Conservation (phyloP, 2,329 filamentous ascomycete genomes). For the Westerdykella aurantiaca region DNA sequence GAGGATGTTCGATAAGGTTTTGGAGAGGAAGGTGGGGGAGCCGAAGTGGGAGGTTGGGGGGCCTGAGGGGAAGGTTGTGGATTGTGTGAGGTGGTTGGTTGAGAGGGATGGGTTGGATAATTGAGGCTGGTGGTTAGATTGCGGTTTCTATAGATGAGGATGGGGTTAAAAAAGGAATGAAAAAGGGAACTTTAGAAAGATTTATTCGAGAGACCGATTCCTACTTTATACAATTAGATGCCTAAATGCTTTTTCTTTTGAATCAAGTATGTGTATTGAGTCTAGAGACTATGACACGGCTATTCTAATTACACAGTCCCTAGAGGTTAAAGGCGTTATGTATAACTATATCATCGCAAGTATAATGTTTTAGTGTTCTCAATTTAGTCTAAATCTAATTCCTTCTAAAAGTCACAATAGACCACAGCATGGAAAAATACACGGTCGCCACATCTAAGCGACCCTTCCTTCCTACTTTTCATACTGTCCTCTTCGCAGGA, state of each 20-base stretch:
- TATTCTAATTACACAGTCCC: too few relatives aligned
- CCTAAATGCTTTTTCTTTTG: too few relatives aligned
- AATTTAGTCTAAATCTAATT: neutral
- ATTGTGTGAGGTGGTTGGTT: constrained; percentile 71
- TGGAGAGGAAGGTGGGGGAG: constrained; percentile 75
- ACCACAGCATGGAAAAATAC: constrained; percentile 6
- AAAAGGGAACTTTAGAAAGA: too few relatives aligned
- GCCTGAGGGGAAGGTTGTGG: constrained; percentile 60
- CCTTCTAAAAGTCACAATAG: constrained; percentile 2
- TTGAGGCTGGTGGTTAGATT: constrained; percentile 10
- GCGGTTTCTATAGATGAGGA: too few relatives aligned
- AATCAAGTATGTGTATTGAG: too few relatives aligned
- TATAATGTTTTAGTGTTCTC: too few relatives aligned
- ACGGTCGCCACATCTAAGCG: constrained; percentile 2
- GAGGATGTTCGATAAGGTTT: constrained; percentile 77
- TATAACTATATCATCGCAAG: too few relatives aligned
- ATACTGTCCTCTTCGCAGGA: constrained; percentile 4
- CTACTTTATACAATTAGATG: too few relatives aligned
- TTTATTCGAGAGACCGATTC: too few relatives aligned
- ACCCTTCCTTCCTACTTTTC: constrained; percentile 6
- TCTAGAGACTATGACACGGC: too few relatives aligned
- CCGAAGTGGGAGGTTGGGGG: constrained; percentile 53
- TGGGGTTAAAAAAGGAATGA: too few relatives aligned
- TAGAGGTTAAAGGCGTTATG: too few relatives aligned
- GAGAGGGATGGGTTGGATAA: constrained; percentile 81